Conservation (phyloP, 2,329 filamentous ascomycete species). For the Fusarium succisae region DNA sequence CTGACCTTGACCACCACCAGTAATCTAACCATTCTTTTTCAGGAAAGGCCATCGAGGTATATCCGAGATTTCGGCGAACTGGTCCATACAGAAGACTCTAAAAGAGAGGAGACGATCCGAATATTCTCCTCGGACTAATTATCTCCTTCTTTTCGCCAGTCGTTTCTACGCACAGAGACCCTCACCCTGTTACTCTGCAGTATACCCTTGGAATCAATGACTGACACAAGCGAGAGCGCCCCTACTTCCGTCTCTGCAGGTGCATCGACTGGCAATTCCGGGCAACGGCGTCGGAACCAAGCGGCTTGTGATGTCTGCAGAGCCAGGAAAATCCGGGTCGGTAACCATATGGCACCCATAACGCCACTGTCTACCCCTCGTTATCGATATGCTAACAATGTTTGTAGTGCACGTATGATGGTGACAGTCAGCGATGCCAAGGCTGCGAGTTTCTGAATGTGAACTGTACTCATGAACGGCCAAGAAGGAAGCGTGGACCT, state of each 20-base stretch:
- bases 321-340: constrained; percentile 37
- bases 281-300: constrained; percentile 27
- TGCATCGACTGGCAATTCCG: not conserved
- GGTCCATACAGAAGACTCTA: not conserved
- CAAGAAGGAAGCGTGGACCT: constrained; percentile 37
- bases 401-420: constrained; percentile 28
- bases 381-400: not conserved
- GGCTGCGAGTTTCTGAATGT: constrained; percentile 34
- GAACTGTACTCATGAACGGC: constrained; percentile 30
- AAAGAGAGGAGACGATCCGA: constrained; percentile 24
- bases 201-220: not conserved
- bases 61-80: constrained; percentile 39
- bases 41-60: not conserved
- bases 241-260: not conserved
- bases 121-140: constrained; percentile 32
- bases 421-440: constrained; percentile 8
- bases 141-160: not conserved
- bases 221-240: not conserved
- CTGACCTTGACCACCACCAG: not conserved
- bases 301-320: constrained; percentile 39
- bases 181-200: not conserved
- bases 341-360: not conserved
- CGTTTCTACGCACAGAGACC: too few relatives aligned
- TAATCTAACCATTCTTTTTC: not conserved
- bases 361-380: not conserved